Evolutionary conservation across 1,139 yeast genomes (phyloP), one percentile per base, ranked within the genome.

Genomic region (Geotrichum phurueaensis): DNA sequence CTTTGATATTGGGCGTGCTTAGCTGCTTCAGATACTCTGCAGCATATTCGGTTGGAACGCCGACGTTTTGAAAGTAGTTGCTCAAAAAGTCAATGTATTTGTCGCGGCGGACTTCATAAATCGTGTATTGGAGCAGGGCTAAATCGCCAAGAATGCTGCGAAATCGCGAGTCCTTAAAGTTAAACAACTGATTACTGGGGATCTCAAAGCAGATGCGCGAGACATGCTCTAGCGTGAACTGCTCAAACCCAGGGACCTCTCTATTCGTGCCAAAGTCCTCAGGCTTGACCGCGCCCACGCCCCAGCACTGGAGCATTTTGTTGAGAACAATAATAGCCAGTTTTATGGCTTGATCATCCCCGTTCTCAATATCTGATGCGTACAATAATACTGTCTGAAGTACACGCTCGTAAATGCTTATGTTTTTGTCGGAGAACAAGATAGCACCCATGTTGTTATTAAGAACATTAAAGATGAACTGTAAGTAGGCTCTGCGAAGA

Each of bases 391-490:
- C 76, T 60, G 85, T 81, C 64, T 84, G 82, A 63, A 92, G 77
- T 12, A 91, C 79, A 20, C 78, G 76, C 12, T 89, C 89, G 63
- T 92, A 79, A 33, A 82, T 80, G 12, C 78, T 76, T 68, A 83
- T 81, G 71, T 89, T 90, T 39, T 83, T 81, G 64, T 82, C 84
- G 1, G 90, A 83, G 57, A 90, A 77, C 70, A 94, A 82, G 62
- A 94, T 78, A 59, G 96, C 87, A 29, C 95, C 84, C 68, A 86
- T 84, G 68, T 89, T 87, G 73, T 94, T 95, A 65, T 87, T 81
- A 27, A 89, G 80, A 54, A 94, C 74, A 43, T 88, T 81, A 69
- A 86, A 83, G 54, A 94, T 70, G 66, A 92, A 83, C 47, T 84
- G 82, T 71, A 89, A 80, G 66, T 86, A 85, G 10, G 92, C 81